phyloP scores from a whole-genome alignment of 257 asterid species.

The Handroanthus guayacan region DNA sequence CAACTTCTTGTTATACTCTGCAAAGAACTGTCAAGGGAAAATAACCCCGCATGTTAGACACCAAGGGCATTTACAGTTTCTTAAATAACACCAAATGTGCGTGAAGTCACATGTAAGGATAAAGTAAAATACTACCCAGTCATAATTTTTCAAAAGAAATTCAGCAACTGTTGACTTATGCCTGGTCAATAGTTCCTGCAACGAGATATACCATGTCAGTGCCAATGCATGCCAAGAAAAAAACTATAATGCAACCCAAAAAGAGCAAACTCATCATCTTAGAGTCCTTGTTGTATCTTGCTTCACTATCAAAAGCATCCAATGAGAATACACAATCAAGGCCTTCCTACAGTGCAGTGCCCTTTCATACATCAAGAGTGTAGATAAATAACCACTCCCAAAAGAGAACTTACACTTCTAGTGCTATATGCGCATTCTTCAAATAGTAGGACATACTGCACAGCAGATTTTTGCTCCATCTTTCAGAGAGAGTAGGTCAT shows the following conservation, averaged over 20 bases:
- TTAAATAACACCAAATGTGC: neutral
- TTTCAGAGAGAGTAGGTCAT: neutral
- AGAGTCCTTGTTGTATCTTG: slow-evolving; percentile 5
- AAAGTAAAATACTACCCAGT: slow-evolving; percentile 60
- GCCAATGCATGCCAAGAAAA: neutral
- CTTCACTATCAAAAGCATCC: slow-evolving; percentile 26
- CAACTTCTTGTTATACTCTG: slow-evolving; percentile 76
- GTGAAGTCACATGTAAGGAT: neutral
- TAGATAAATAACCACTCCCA: neutral
- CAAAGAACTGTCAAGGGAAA: slow-evolving; percentile 60
- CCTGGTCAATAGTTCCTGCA: slow-evolving; percentile 86
- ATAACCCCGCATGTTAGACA: slow-evolving; percentile 20
- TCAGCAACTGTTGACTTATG: slow-evolving; percentile 88
- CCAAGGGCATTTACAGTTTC: neutral
- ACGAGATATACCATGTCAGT: slow-evolving; percentile 31
- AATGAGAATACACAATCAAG: slow-evolving; percentile 4
- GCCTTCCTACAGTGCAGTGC: neutral
- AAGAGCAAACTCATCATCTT: neutral
- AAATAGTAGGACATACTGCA: neutral
- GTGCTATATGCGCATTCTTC: slow-evolving; percentile 3
- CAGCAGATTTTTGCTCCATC: neutral
- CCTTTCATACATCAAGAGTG: neutral
- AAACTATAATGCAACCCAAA: slow-evolving; percentile 1
- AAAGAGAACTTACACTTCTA: neutral
- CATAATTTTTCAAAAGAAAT: slow-evolving; percentile 76